Evolutionary conservation across 2,329 filamentous ascomycete species (phyloP), one percentile per base, ranked within the genome.

Genomic region (Penicillium sp.): DNA sequence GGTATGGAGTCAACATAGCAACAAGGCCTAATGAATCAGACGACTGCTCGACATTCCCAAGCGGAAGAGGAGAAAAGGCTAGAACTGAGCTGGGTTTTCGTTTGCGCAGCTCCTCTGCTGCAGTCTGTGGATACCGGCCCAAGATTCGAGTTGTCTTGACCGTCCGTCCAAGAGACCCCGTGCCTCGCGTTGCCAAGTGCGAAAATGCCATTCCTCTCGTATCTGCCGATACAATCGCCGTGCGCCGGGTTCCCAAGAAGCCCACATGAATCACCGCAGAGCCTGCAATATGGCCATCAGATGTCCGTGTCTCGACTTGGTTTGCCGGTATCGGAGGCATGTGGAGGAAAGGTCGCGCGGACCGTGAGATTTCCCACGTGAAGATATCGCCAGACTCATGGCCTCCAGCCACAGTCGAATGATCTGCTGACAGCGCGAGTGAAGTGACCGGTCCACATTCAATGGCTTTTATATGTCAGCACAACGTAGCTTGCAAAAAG

Each of bases 201-300:
- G 95, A 97, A 74, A 99, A 99, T 0, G 95, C 94, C 96, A 99
- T 99, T 19, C 96, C 95, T 50, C 87, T 87, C 69, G 96, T 91
- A 75, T 99, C 93, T 2, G 95, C 95, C 4, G 95, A 99, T 11
- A 98, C 93, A 5, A 99, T 82, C 3, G 96, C 95, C 14, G 95
- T 99, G 69, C 95, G 93, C 59, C 96, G 85, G 3, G 91, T 97
- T 7, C 94, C 95, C 6, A 99, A 81, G 72, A 99, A 99, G 0
- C 94, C 95, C n/a, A 99, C 78, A 75, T 99, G 93, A 6, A 95
- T 87, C 46, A 99, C 86, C 3, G 91, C 85, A 35, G 88, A 87
- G 60, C 89, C 89, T 6, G 87, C 83, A 19, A 95, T 79, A 77
- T 99, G 95, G 1, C 95, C 94, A 79, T 98, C 93, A 1, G 78